A percentile compares a stretch with the other conserved stretches of the same genome.
Conservation (phyloP, 495 filamentous ascomycete genomes). For the Tuber indicum region DNA sequence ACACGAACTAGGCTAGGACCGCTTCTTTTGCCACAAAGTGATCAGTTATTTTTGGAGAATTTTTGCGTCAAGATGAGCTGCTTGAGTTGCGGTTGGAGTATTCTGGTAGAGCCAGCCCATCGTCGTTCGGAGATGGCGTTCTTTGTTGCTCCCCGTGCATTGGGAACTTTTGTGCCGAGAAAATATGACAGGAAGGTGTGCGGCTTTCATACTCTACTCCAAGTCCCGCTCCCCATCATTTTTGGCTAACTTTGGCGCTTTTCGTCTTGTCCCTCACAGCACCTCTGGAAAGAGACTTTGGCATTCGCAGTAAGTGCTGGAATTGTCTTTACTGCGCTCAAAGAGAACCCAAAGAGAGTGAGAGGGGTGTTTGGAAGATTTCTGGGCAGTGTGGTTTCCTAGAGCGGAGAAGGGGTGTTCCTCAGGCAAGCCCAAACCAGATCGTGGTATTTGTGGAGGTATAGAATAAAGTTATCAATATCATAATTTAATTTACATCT, state of each 20-base stretch:
- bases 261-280: slow-evolving; percentile 45
- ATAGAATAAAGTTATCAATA: not conserved
- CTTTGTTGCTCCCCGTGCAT: slow-evolving; percentile 79
- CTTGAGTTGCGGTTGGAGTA: slow-evolving; percentile 76
- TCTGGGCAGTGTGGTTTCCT: slow-evolving; percentile 51
- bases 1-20: slow-evolving; percentile 75
- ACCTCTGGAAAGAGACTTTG: slow-evolving; percentile 68
- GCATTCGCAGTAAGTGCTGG: slow-evolving; percentile 70
- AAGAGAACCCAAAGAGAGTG: slow-evolving; percentile 60
- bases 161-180: slow-evolving; percentile 69
- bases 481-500: not conserved
- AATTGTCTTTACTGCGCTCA: slow-evolving; percentile 64
- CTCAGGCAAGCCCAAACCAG: not conserved
- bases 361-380: slow-evolving; percentile 69
- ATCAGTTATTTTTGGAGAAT: slow-evolving; percentile 52
- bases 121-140: slow-evolving; percentile 72
- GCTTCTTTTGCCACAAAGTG: slow-evolving; percentile 49
- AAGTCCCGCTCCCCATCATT: not conserved
- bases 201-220: not conserved
- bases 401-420: slow-evolving; percentile 27
- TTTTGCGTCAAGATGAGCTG: slow-evolving; percentile 71
- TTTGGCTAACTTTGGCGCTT: slow-evolving; percentile 23
- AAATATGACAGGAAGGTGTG: slow-evolving; percentile 59
- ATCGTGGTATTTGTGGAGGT: not conserved
- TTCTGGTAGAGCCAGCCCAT: slow-evolving; percentile 62